phyloP scores from a whole-genome alignment of 257 asterid species.

The Knoxia roxburghii region DNA sequence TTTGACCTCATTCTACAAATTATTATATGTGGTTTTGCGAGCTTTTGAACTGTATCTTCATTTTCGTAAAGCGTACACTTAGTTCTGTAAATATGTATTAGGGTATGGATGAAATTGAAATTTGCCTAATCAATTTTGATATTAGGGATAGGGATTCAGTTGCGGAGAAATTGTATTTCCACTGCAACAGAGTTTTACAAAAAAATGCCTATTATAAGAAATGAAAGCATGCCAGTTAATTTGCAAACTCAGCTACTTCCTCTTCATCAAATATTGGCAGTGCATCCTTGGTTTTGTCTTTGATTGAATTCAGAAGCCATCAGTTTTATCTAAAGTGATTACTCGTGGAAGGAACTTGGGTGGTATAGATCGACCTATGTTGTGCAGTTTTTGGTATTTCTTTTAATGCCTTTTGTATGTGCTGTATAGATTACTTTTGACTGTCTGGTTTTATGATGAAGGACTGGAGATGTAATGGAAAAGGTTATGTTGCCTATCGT shows the following conservation, averaged over 20 bases:
- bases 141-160: too few relatives aligned
- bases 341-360: not conserved
- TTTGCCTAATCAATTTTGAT: not conserved
- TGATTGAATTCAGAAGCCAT: too few relatives aligned
- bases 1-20: not conserved
- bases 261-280: not conserved
- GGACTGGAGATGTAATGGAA: constrained; percentile 95
- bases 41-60: not conserved
- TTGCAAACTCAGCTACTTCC: not conserved
- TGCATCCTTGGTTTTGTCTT: not conserved
- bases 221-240: constrained; percentile 2
- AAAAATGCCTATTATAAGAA: not conserved
- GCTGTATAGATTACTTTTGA: constrained; percentile 22
- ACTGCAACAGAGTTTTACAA: not conserved
- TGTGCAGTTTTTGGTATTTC: not conserved
- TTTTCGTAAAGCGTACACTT: not conserved
- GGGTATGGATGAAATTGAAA: not conserved
- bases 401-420: constrained; percentile 8
- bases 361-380: not conserved
- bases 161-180: not conserved
- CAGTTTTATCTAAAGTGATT: too few relatives aligned
- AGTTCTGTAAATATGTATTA: not conserved
- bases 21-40: not conserved
- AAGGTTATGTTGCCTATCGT: constrained; percentile 83
- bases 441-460: constrained; percentile 28